These are phyloP conservation scores for Solanum peruvianum DNA, from an alignment of 257 asterid species.

Conservation along the genomic window DNA sequence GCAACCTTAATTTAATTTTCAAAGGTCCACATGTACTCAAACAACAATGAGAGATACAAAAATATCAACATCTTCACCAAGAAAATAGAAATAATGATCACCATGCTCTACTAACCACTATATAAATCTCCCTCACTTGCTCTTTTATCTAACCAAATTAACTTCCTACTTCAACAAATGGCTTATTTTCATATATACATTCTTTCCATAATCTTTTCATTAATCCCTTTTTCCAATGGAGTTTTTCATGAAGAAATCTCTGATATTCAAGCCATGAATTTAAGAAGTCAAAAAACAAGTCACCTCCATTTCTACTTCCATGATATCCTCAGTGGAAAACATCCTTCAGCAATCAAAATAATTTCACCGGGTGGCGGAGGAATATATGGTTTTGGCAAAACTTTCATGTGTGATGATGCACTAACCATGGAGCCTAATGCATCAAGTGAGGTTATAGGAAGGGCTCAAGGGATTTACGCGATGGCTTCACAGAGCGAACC, in stretches of 20 bases:
- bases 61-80: not conserved
- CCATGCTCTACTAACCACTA: not conserved
- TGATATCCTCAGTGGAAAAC: conserved; percentile 29
- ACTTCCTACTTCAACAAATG: not conserved
- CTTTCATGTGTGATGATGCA: conserved; percentile 35
- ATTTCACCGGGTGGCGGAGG: conserved; percentile 7
- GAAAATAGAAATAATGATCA: not conserved
- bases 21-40: not conserved
- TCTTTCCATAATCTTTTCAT: conserved; percentile 4
- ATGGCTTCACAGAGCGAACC: conserved; percentile 10
- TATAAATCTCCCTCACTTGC: not conserved
- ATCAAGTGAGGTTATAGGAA: conserved; percentile 32
- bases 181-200: conserved; percentile 3
- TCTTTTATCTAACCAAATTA: not conserved
- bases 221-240: not conserved
- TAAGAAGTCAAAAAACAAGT: conserved; percentile 4
- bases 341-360: conserved; percentile 24
- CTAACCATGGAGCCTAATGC: conserved; percentile 30
- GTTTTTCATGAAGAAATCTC: conserved; percentile 18
- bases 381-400: conserved; percentile 20
- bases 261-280: not conserved
- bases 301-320: conserved; percentile 60
- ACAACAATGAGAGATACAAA: not conserved
- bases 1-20: not conserved
- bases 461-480: conserved; percentile 47